Conservation (phyloP, 345 rosid genomes). For the Brassica napus region Da-Ae NC_063434.1:29571501-29572000, state of each 20-base stretch:
- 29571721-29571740: background rate
- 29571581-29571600: background rate
- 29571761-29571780: background rate
- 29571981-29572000: background rate
- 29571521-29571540: background rate
- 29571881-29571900: background rate
- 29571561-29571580: background rate
- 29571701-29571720: background rate
- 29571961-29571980: background rate
- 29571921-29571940: background rate
- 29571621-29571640: background rate
- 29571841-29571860: background rate
- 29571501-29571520: background rate
- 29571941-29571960: background rate
- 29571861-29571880: background rate
- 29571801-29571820: background rate
- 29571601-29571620: background rate
- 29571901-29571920: background rate
- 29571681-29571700: no score
- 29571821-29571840: background rate
- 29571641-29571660: background rate
- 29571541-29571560: background rate
- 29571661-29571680: no score
- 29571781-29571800: background rate
- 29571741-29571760: background rate